These are phyloP conservation scores for Ascosphaera aggregata DNA, from an alignment of 2,329 filamentous ascomycete species.

Conservation along the genomic window DNA sequence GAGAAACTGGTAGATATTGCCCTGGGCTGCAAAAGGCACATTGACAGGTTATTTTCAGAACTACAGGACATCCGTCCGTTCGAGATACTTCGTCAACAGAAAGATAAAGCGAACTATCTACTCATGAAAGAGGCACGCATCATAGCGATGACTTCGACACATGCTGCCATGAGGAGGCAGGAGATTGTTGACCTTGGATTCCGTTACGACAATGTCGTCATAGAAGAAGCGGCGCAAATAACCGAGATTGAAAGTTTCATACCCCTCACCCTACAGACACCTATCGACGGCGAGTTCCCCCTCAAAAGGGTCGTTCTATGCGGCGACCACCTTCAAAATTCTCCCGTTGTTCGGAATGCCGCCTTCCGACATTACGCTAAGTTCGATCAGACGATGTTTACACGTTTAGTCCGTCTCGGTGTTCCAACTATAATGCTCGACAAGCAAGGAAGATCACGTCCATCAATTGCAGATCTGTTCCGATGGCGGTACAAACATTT, in stretches of 20 bases:
- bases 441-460: constrained; percentile 75
- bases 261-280: constrained; percentile 70
- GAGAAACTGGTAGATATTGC: constrained; percentile 52
- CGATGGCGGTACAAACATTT: constrained; percentile 76
- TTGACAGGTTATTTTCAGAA: constrained; percentile 75
- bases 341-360: constrained; percentile 80
- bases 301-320: constrained; percentile 79
- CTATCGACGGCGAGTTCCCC: constrained; percentile 43
- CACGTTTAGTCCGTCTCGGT: constrained; percentile 68
- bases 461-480: constrained; percentile 73
- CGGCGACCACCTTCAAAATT: constrained; percentile 92
- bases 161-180: constrained; percentile 79
- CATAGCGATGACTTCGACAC: constrained; percentile 95
- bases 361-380: constrained; percentile 92
- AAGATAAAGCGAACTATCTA: constrained; percentile 90
- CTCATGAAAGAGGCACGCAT: constrained; percentile 91
- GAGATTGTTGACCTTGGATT: constrained; percentile 88
- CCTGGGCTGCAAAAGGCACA: constrained; percentile 67
- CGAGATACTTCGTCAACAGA: constrained; percentile 68
- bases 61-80: constrained; percentile 86
- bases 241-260: constrained; percentile 97
- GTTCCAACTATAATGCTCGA: constrained; percentile 83
- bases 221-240: constrained; percentile 97
- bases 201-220: constrained; percentile 90
- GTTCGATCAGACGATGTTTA: constrained; percentile 86